These are phyloP conservation scores for Naegleria fowleri DNA, from an alignment of 208 protist genomes.

Conservation along the genomic window DNA sequence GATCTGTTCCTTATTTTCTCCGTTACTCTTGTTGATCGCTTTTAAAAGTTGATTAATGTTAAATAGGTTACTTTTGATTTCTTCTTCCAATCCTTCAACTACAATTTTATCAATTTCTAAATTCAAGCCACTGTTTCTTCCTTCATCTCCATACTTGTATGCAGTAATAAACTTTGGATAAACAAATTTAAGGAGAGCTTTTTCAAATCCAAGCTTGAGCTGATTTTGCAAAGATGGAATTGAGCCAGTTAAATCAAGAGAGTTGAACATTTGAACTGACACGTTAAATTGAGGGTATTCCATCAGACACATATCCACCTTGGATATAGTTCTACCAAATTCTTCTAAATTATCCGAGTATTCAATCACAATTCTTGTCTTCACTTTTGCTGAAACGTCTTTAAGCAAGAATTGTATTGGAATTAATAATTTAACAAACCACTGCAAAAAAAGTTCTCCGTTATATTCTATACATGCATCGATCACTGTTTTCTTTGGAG, in stretches of 20 bases:
- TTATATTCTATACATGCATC: neutral
- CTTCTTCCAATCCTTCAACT: conserved; percentile 13
- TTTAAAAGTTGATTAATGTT: conserved; percentile 22
- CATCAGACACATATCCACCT: neutral
- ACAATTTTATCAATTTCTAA: neutral
- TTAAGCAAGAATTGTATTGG: neutral
- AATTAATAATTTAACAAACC: conserved; percentile 3
- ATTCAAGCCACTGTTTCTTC: neutral
- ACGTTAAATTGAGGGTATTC: conserved; percentile 7
- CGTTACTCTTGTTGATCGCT: neutral
- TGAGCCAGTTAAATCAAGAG: neutral
- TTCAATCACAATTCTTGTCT: neutral
- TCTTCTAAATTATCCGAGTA: neutral
- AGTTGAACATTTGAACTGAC: conserved; percentile 19
- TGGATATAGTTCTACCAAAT: conserved; percentile 7
- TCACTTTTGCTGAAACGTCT: neutral
- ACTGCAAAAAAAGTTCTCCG: neutral
- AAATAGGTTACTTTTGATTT: conserved; percentile 3
- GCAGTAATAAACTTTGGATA: conserved; percentile 12
- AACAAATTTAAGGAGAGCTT: neutral
- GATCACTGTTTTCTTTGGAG: neutral
- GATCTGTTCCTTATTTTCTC: neutral
- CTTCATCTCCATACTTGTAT: neutral
- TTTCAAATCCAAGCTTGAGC: neutral
- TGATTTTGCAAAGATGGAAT: neutral